Conservation (phyloP, 306 rosid species). For the Purshia tridentata region DNA sequence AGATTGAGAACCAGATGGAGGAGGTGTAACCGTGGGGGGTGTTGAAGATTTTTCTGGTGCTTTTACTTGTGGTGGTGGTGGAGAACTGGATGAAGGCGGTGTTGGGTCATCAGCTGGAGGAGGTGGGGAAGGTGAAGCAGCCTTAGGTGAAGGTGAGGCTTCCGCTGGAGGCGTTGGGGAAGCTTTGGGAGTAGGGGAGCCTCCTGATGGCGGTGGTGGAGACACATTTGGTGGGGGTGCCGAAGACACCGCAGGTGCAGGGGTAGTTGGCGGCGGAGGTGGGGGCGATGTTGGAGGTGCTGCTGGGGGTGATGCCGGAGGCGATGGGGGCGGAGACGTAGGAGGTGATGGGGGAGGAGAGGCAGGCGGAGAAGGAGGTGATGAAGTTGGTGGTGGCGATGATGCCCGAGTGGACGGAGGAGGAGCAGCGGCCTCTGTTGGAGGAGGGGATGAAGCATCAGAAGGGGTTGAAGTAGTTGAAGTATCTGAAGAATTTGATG, state of each 20-base stretch:
- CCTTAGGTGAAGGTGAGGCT: conserved; percentile 48
- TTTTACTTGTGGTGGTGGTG: conserved; percentile 43
- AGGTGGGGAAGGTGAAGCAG: conserved; percentile 45
- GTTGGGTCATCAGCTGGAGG: conserved; percentile 54
- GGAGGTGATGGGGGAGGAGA: conserved; percentile 45
- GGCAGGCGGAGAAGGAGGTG: conserved; percentile 39
- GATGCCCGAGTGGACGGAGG: conserved; percentile 18
- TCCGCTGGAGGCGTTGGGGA: conserved; percentile 42
- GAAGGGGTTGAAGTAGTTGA: conserved; percentile 30
- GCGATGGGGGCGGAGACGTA: conserved; percentile 20
- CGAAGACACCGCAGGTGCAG: conserved; percentile 38
- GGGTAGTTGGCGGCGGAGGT: conserved; percentile 34
- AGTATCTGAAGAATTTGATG: conserved; percentile 40
- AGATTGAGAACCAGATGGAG: conserved; percentile 52
- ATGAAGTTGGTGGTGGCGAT: conserved; percentile 44
- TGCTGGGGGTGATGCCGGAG: conserved; percentile 34
- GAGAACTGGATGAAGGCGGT: conserved; percentile 49
- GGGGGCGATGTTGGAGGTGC: conserved; percentile 38
- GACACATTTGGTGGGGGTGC: conserved; percentile 32
- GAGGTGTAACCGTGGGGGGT: conserved; percentile 41
- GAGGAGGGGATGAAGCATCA: conserved; percentile 42
- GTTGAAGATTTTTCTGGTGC: conserved; percentile 57
- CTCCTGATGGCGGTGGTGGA: conserved; percentile 33
- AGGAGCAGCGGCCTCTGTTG: conserved; percentile 24
- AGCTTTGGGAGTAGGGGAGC: conserved; percentile 57